Evolutionary conservation across 2,329 filamentous ascomycete genomes (phyloP).

Genomic region (Alternaria sp.): DNA sequence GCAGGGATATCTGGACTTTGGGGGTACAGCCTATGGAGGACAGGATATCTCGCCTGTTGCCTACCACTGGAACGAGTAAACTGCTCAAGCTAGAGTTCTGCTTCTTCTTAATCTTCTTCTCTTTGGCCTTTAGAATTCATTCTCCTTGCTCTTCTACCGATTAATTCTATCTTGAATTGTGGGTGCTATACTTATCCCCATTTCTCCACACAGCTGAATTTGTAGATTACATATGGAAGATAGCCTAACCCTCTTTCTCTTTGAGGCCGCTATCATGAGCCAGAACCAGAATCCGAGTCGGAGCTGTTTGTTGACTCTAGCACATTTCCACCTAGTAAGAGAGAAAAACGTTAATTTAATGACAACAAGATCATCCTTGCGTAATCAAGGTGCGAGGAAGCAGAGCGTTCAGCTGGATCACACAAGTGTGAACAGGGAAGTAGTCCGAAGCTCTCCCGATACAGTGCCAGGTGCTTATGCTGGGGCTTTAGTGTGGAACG

Average conservation of each 20-base stretch:
- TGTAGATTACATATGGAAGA: not conserved
- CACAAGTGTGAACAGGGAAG: no score
- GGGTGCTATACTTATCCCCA: not conserved
- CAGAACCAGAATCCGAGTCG: no score
- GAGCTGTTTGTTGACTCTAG: no score
- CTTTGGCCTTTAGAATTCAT: not conserved
- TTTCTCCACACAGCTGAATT: not conserved
- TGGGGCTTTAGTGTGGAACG: no score
- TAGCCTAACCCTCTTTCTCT: not conserved
- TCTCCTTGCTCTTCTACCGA: not conserved
- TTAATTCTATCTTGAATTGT: not conserved
- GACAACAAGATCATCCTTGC: not conserved
- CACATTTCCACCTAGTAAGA: no score
- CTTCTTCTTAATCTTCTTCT: not conserved
- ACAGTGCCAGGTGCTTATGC: no score
- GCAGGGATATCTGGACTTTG: conserved; percentile 56
- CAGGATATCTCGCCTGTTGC: conserved; percentile 16
- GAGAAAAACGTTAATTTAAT: no score
- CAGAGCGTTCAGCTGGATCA: no score
- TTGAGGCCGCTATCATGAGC: no score
- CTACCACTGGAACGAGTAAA: conserved; percentile 19
- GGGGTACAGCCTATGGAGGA: conserved; percentile 55
- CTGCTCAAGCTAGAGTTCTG: not conserved
- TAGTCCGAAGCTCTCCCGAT: no score
- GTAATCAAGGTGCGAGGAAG: not conserved